Evolutionary conservation across 78 protist genomes (phyloP), one percentile per base, ranked within the genome.

Genomic region (Dictyostelium purpureum): DNA sequence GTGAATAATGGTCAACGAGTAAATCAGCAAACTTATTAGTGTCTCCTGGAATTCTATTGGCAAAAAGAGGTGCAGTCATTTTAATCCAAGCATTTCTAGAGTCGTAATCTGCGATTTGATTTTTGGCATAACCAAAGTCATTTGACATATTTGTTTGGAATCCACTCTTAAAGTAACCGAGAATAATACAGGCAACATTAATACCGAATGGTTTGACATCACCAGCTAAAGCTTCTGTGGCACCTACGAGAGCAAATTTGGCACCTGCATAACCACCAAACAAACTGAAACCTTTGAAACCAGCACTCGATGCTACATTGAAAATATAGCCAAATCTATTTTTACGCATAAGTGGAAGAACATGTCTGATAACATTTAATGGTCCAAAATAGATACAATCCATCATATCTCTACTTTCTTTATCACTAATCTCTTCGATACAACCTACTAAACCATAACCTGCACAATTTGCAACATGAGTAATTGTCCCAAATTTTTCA

Each of bases 391-490:
- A 75, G 4, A 52, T 43, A 6, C 49, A 45, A 75, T 75, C 80
- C 26, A 75, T 45, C 33, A 51, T 19, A 12, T 28, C 37, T 75
- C 80, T 75, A 47, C n/a, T 33, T 37, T 75, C 66, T 52, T 4
- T 0, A 52, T 75, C 80, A 6, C 24, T 52, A 4, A 54, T n/a
- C 21, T 75, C 80, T 52, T 75, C 80, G 37, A 16, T 18, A 3
- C 43, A 0, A 2, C 71, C 71, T 14, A 63, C 0, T 33, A 63
- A 35, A 16, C 71, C 71, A 63, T 10, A 63, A 2, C 80, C 80
- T 19, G 80, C 80, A 75, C 54, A 52, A 52, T 75, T 75, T 2
- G 54, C 61, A 35, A 75, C 66, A 75, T 75, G 80, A 33, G 80
- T 75, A 31, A 75, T 16, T 24, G 28, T 19, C 11, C 80, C 80